Evolutionary conservation across 441 rosid genomes (phyloP), one percentile per base, ranked within the genome.

Genomic region (Hura crepitans): DNA sequence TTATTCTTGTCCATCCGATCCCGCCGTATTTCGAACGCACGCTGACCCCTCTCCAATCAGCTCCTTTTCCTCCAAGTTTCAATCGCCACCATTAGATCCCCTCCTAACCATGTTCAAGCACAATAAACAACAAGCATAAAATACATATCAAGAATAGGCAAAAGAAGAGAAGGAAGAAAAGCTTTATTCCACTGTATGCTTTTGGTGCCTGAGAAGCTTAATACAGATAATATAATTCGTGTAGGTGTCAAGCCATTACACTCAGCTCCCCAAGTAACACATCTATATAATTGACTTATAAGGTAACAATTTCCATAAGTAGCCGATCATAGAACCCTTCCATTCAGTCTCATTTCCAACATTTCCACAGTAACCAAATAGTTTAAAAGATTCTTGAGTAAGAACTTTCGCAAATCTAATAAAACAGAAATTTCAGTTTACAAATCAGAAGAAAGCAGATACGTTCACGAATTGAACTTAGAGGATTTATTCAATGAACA

Each of bases 1-100:
- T 87, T 96, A 85, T 89, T 90, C 86, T 89, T 93, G 77, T 96
- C 99, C 98, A 93, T 96, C 83, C 51, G 74, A 80, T 81, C 89
- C 77, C 87, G 69, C 76, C 30, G 59, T 63, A 65, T 61, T 66
- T 23, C 42, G 57, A 62, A 46, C 83, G 71, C 65, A 79, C 78
- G 49, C 73, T 10, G 58, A 78, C 62, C 49, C 23, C 63, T 73
- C 61, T 56, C 25, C 18, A 61, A 56, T 50, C 79, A 85, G 80
- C 76, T 70, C 59, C 77, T 35, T 76, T 78, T 56, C 56, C 70
- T 65, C 60, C 74, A 76, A 74, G 28, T 62, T 72, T 54, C 74
- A 39, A 75, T 56, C 80, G 78, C 81, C 89, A 83, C 79, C 89
- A 83, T 81, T 30, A 53, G 75, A 66, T 67, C 71, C 63, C 64